Base-by-base conservation (phyloP, 768 basidiomycete species). In the Hericium rajendrae region DNA sequence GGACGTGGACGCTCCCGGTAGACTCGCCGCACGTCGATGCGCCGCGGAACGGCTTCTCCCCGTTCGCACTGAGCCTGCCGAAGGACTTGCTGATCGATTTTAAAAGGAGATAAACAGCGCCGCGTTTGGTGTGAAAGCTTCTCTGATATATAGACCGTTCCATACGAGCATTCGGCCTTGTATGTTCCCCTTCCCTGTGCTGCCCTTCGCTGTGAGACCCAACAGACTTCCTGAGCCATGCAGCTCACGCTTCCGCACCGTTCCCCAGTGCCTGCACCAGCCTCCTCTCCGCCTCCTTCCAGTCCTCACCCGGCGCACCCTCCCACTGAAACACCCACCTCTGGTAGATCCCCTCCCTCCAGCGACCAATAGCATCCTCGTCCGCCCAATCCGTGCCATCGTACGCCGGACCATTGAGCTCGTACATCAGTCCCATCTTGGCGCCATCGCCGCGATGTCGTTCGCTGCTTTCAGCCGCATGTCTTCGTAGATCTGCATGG, bases 61-160 rank as follows among this genome's bases (percentile, higher is more conserved):
- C 71, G 4, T 74, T 74, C 52, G 70, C 68, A n/a, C 62, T 74
- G 20, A 70, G 67, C 51, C 60, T 72, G 24, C 72, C 73, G 18
- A 57, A 69, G 24, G 59, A 71, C 43, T 61, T 72, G 20, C 66
- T 70, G 43, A 59, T 73, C n/a, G 57, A 66, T 18, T 72, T 73
- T 50, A 50, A 50, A 3, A 50, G 10, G 49, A 50, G 41, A 43
- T 15, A 43, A 9, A 11, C 6, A 12, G 41, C 32, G 32, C 6
- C 32, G 32, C 32, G 32, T 32, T 32, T 32, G 32, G 5, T 32
- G 4, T 9, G 32, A 8, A 32, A 6, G 32, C 32, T 2, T 32
- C 6, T 32, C 6, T 2, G 6, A 2, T 32, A 8, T 8, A 32
- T 6, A 32, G 8, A 32, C 32, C 32, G 32, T 32, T 32, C 9